These are phyloP conservation scores for Globisporangium nagaii DNA, from an alignment of 352 stramenopile species.

Conservation along the genomic window DNA sequence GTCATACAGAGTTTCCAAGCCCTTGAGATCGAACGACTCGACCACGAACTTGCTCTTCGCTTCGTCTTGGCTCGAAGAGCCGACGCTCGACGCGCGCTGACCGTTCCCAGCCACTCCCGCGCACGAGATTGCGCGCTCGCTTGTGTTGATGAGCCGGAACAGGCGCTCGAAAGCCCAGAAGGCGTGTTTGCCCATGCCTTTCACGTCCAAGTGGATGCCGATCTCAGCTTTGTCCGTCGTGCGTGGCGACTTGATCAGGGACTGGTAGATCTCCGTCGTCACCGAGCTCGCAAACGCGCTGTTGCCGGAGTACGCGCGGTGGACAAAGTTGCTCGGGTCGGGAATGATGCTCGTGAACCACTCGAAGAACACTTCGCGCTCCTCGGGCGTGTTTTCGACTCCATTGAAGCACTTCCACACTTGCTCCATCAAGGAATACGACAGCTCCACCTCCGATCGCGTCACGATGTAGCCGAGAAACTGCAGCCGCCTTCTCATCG, in stretches of 20 bases:
- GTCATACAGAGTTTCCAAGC: conserved; percentile 54
- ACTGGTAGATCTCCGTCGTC: conserved; percentile 43
- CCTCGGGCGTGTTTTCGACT: conserved; percentile 23
- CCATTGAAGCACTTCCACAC: conserved; percentile 57
- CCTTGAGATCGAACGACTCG: conserved; percentile 55
- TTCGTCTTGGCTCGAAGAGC: conserved; percentile 3
- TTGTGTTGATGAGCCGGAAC: conserved; percentile 64
- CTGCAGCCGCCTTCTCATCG: conserved; percentile 42
- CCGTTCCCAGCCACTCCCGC: conserved; percentile 6
- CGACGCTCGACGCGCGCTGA: conserved; percentile 1
- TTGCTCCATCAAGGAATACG: conserved; percentile 49
- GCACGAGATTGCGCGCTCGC: conserved; percentile 30
- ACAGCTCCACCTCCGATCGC: conserved; percentile 62
- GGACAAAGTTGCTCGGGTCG: conserved; percentile 65
- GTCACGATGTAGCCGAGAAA: conserved; percentile 79
- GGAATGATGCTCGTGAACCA: conserved; percentile 68
- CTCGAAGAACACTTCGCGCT: conserved; percentile 60
- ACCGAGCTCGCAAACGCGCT: conserved; percentile 51
- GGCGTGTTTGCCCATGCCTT: conserved; percentile 40
- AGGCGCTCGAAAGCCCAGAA: conserved; percentile 55
- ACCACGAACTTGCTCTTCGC: conserved; percentile 36
- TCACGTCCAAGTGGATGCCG: conserved; percentile 40
- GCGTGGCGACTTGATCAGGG: conserved; percentile 25
- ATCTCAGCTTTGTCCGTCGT: conserved; percentile 5
- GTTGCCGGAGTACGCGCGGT: conserved; percentile 55